These are phyloP conservation scores for Claviceps purpurea DNA, from an alignment of 2,329 filamentous ascomycete genomes.

Conservation along the genomic window DNA sequence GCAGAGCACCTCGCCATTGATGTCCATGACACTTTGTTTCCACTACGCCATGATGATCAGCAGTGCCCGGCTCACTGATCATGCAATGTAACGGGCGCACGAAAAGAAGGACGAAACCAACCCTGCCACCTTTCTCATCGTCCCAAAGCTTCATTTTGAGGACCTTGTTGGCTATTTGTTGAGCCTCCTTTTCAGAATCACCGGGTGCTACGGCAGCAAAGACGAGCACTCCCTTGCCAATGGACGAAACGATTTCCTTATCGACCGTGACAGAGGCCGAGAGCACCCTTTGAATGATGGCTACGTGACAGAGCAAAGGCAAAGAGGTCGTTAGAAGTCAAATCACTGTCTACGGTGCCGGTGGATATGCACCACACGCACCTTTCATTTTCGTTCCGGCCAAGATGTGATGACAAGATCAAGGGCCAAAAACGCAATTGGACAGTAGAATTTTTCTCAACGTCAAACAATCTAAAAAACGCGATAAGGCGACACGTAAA, in stretches of 20 bases:
- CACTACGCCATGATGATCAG: slow-evolving; percentile 42
- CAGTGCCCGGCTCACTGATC: background rate
- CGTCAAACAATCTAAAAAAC: background rate
- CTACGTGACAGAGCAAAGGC: slow-evolving; percentile 29
- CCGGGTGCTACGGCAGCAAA: slow-evolving; percentile 84
- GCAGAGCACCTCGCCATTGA: slow-evolving; percentile 85
- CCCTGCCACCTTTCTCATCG: slow-evolving; percentile 56
- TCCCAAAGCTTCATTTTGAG: slow-evolving; percentile 89
- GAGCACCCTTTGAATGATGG: slow-evolving; percentile 83
- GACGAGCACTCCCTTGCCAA: slow-evolving; percentile 79
- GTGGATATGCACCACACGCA: background rate
- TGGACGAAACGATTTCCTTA: slow-evolving; percentile 76
- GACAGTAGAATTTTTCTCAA: background rate
- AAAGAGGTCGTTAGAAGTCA: background rate
- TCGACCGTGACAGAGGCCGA: slow-evolving; percentile 95
- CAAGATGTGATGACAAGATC: background rate
- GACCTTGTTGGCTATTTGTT: slow-evolving; percentile 71
- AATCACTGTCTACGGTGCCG: background rate
- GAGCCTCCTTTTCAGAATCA: slow-evolving; percentile 79
- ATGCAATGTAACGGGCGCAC: background rate
- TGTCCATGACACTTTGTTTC: slow-evolving; percentile 82
- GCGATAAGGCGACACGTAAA: background rate
- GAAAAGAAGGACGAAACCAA: slow-evolving; percentile 17
- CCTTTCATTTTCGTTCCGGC: slow-evolving; percentile 7
- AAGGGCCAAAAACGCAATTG: background rate